phyloP scores from a whole-genome alignment of 176 grass and related monocot genomes.

The Avena atlantica region DNA sequence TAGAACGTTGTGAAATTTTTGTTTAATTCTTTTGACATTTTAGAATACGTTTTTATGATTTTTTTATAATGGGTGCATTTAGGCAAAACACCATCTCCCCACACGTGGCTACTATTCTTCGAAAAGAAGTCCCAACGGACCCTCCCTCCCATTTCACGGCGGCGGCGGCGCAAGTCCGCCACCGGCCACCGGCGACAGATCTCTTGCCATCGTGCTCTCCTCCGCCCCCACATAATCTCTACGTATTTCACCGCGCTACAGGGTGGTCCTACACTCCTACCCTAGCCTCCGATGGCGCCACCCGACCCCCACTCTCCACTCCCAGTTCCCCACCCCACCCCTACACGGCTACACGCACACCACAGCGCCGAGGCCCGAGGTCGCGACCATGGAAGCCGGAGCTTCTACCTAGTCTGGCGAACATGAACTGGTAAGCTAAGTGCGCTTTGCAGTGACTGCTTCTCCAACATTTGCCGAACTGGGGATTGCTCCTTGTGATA shows the following conservation, averaged over 20 bases:
- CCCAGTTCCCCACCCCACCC: background rate
- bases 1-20: no score
- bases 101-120: no score
- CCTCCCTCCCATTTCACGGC: background rate
- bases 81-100: no score
- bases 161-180: background rate
- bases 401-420: background rate
- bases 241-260: background rate
- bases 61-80: no score
- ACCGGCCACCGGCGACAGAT: background rate
- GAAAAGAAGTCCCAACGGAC: background rate
- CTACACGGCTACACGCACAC: background rate
- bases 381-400: background rate
- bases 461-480: background rate
- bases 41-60: no score
- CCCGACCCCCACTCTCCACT: background rate
- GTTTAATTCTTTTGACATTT: no score
- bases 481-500: background rate
- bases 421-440: background rate
- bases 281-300: background rate
- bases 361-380: background rate
- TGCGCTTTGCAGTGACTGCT: background rate
- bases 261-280: background rate
- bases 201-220: background rate
- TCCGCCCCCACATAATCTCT: background rate